Evolutionary conservation across 495 filamentous ascomycete species (phyloP), one percentile per base, ranked within the genome.

Genomic region (Talaromyces trachyspermus): DNA sequence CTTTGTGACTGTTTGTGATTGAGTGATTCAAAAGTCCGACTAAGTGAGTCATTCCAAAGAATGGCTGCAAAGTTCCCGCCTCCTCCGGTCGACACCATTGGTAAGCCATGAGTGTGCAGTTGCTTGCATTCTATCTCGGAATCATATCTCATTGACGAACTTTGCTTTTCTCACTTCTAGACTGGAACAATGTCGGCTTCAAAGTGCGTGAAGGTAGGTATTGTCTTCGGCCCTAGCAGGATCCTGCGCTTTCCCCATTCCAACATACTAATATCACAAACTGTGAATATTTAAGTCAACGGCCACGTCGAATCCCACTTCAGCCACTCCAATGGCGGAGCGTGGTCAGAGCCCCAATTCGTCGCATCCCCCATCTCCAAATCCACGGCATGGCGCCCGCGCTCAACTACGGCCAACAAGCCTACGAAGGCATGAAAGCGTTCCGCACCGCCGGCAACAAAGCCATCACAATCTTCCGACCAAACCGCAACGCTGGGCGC

Each of bases 131-230:
- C 46, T 42, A 33, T 20, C 48, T 33, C 40, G 33, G 35, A 15
- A 7, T 6, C 17, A 18, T 25, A 1, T 30, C 8, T 40, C 18
- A 27, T 6, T 10, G 14, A 17, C 38, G 26, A 26, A 11, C 36
- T 14, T 7, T 43, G 48, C 26, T 49, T 24, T 10, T 44, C 24
- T 38, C 39, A 14, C 7, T 53, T 14, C 54, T 64, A 74, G 89
- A 95, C 76, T 96, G 91, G 91, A 74, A 71, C 54, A 80, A 95
- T 60, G 76, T 97, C 36, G 91, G 91, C 48, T 97, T 97, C 71
- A 78, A 78, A 59, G 82, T 95, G 46, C 86, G 89, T 39, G 89
- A 95, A 76, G 86, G 88, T 85, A 70, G 43, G 68, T 57, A 43
- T 8, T 32, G 15, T 10, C 11, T 18, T 18, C 10, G 11, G 9